A percentile compares a stretch with the other conserved stretches of the same genome.
These are phyloP conservation scores for Platismatia glauca DNA, from an alignment of 495 filamentous ascomycete species.

Conservation along the genomic window DNA sequence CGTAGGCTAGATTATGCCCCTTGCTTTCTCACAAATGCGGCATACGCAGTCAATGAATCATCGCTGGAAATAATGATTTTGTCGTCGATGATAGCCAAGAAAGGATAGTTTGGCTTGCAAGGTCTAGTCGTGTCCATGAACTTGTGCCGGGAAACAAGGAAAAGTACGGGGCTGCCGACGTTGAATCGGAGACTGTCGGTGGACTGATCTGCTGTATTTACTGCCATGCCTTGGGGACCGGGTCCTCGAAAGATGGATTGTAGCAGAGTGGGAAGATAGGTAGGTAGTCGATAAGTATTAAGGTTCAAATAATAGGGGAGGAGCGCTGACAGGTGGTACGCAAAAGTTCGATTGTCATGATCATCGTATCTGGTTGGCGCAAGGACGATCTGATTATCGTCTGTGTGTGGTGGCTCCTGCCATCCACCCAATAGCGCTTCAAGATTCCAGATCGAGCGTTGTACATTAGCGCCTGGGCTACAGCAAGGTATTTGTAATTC, in stretches of 20 bases:
- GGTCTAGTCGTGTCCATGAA: background rate
- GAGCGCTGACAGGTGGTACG: background rate
- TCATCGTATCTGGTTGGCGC: background rate
- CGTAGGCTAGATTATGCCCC: background rate
- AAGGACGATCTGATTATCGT: background rate
- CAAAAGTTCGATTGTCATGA: background rate
- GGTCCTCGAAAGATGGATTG: background rate
- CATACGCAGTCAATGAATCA: background rate
- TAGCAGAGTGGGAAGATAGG: background rate
- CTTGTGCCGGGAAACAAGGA: background rate
- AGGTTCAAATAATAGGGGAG: background rate
- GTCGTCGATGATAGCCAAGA: background rate
- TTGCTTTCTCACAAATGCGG: too few relatives aligned
- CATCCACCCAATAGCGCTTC: background rate
- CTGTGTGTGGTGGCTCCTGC: background rate
- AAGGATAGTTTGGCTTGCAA: background rate
- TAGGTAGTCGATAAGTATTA: background rate
- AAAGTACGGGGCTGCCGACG: background rate
- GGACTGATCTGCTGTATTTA: background rate
- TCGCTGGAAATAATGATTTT: background rate
- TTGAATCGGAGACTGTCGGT: background rate
- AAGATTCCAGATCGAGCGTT: background rate
- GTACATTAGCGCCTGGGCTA: slow-evolving; percentile 1
- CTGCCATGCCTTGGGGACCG: background rate
- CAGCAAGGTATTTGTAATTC: background rate